Percentiles rank a stretch among this genome's conserved stretches.
Evolutionary conservation across 768 basidiomycete species (phyloP).

Genomic region (Sarcodon aspratus): DNA sequence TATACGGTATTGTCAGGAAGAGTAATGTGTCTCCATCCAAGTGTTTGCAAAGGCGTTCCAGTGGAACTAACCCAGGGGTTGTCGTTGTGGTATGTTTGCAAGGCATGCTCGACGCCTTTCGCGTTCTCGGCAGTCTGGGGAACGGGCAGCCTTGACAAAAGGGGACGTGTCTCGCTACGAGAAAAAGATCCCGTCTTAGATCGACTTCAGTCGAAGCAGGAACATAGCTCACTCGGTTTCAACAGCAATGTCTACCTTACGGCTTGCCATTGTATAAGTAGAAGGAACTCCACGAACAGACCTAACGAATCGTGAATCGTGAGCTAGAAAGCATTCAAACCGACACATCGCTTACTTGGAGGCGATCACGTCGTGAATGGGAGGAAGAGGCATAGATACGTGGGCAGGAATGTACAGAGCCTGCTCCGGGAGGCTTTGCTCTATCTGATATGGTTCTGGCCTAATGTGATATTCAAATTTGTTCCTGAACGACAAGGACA

Average conservation of each 20-base stretch:
- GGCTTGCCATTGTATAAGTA: slow-evolving; percentile 9
- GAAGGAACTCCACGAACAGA: slow-evolving; percentile 7
- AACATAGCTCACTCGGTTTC: slow-evolving; percentile 9
- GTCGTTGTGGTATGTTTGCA: background rate
- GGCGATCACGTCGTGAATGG: slow-evolving; percentile 27
- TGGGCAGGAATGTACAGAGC: slow-evolving; percentile 9
- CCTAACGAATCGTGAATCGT: slow-evolving; percentile 4
- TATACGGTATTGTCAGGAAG: slow-evolving; percentile 68
- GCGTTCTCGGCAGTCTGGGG: slow-evolving; percentile 10
- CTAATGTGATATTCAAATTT: background rate
- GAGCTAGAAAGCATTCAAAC: slow-evolving; percentile 17
- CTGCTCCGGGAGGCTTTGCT: background rate
- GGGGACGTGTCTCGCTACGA: slow-evolving; percentile 40
- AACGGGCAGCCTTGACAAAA: slow-evolving; percentile 28
- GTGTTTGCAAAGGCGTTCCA: slow-evolving; percentile 23
- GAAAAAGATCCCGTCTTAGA: background rate
- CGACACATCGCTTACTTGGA: slow-evolving; percentile 14
- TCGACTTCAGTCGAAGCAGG: background rate
- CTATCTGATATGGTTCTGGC: background rate
- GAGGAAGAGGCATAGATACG: slow-evolving; percentile 31
- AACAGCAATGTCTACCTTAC: slow-evolving; percentile 7
- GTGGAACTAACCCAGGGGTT: slow-evolving; percentile 8
- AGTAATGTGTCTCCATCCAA: slow-evolving; percentile 67
- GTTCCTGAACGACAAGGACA: background rate
- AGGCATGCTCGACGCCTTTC: slow-evolving; percentile 7